Percentiles rank a stretch among this genome's conserved stretches.
phyloP scores from a whole-genome alignment of 164 flowering plant species.

The Echeveria elegans region DNA sequence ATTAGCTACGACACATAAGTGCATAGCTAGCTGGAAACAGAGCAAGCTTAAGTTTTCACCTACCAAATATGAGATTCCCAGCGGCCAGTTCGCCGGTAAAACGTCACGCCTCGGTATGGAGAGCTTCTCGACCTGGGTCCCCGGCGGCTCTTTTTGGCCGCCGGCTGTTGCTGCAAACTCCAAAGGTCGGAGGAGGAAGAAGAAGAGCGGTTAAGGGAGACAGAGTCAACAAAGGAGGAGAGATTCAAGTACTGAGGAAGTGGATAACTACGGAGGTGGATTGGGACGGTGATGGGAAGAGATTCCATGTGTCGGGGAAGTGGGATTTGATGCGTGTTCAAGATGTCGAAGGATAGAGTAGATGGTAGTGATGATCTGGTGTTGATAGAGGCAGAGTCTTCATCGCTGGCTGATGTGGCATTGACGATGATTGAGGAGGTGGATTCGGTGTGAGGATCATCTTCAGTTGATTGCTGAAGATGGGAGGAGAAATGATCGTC shows the following conservation, averaged over 20 bases:
- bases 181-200: not conserved
- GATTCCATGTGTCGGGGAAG: not conserved
- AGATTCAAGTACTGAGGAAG: not conserved
- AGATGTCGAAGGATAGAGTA: not conserved
- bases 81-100: conserved; percentile 12
- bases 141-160: conserved; percentile 10
- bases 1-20: not conserved
- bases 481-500: not conserved
- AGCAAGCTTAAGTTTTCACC: too few relatives aligned
- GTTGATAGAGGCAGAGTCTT: not conserved
- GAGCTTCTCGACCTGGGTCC: conserved; percentile 13
- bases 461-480: too few relatives aligned
- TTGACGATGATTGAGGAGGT: not conserved
- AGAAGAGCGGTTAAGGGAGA: not conserved
- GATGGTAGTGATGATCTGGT: not conserved
- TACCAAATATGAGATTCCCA: conserved; percentile 14
- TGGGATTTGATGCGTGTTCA: not conserved
- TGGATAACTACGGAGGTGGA: not conserved
- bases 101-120: conserved; percentile 9
- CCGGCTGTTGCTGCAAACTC: not conserved
- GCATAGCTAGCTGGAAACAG: not conserved
- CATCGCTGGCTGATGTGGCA: not conserved
- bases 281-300: not conserved
- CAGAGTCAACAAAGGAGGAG: not conserved
- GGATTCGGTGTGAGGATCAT: not conserved